Evolutionary conservation across 257 asterid genomes (phyloP), one percentile per base, ranked within the genome.

Genomic region (Jacaranda mimosifolia): DNA sequence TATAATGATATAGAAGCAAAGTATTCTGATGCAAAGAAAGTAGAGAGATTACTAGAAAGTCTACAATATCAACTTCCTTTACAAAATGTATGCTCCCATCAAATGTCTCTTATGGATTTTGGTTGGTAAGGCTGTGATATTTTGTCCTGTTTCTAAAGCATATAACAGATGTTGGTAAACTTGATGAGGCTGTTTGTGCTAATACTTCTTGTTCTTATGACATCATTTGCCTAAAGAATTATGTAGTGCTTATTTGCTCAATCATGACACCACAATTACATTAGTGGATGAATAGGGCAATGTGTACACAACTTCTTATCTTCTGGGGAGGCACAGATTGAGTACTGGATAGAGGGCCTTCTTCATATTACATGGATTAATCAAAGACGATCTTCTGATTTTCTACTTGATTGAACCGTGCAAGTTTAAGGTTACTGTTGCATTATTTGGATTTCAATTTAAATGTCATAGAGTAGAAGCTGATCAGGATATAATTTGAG

Each of bases 321-420:
- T 95, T 74, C 70, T n/a, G n/a, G n/a, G 65, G 49, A 83, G 99
- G 80, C 86, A 88, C 65, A 98, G 99, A 19, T 72, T 95, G 52
- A 95, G 99, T 78, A 98, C 92, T 4, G 99, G 99, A n/a, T 91
- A 98, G 99, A 87, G 99, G 85, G 92, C 93, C 13, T 93, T 95
- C 74, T 85, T 97, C 49, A 65, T 89, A n/a, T n/a, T n/a, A n/a
- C n/a, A n/a, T n/a, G n/a, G n/a, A n/a, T n/a, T n/a, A n/a, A n/a
- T n/a, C n/a, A n/a, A n/a, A n/a, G n/a, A n/a, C n/a, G n/a, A n/a
- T n/a, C n/a, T n/a, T n/a, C n/a, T n/a, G n/a, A n/a, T n/a, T n/a
- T n/a, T n/a, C n/a, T n/a, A n/a, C n/a, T n/a, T n/a, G n/a, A n/a
- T n/a, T n/a, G n/a, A n/a, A 63, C 94, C 93, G 26, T 93, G 97